Percentiles rank a stretch among this genome's conserved stretches.
Conservation (phyloP, 2,329 filamentous ascomycete species). For the Celoporthe dispersa region DNA sequence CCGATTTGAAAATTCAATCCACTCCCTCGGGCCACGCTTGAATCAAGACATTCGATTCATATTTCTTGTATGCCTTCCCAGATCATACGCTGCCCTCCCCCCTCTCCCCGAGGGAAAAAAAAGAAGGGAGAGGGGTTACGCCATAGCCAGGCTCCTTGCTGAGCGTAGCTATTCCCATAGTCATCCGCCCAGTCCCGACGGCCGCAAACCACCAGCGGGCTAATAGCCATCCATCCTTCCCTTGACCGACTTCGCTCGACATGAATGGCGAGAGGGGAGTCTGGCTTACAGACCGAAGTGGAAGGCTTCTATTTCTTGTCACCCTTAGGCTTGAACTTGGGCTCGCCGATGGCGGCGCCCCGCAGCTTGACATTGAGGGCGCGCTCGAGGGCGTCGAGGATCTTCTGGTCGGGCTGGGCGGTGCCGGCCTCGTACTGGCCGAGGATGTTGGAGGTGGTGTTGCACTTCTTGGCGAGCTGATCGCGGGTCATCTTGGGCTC, state of each 20-base stretch:
- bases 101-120: too few relatives aligned
- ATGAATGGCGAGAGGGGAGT: neutral
- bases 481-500: constrained; percentile 98
- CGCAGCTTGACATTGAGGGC: constrained; percentile 87
- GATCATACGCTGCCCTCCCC: neutral
- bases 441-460: constrained; percentile 79
- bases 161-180: neutral
- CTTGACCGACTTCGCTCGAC: neutral
- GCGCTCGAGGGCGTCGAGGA: constrained; percentile 77
- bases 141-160: neutral
- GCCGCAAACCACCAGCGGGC: too few relatives aligned
- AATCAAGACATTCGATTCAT: neutral
- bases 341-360: constrained; percentile 81
- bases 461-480: constrained; percentile 82
- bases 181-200: neutral
- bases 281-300: neutral
- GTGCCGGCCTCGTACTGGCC: constrained; percentile 84
- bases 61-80: constrained; percentile 6
- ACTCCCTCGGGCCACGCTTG: constrained; percentile 14
- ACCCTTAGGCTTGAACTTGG: constrained; percentile 59
- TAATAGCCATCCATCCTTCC: neutral
- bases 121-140: neutral
- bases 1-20: neutral
- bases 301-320: constrained; percentile 35
- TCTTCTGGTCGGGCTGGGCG: constrained; percentile 81